A percentile compares a stretch with the other conserved stretches of the same genome.
These are phyloP conservation scores for Venturia carpophila DNA, from an alignment of 2,329 filamentous ascomycete species.

Conservation along the genomic window DNA sequence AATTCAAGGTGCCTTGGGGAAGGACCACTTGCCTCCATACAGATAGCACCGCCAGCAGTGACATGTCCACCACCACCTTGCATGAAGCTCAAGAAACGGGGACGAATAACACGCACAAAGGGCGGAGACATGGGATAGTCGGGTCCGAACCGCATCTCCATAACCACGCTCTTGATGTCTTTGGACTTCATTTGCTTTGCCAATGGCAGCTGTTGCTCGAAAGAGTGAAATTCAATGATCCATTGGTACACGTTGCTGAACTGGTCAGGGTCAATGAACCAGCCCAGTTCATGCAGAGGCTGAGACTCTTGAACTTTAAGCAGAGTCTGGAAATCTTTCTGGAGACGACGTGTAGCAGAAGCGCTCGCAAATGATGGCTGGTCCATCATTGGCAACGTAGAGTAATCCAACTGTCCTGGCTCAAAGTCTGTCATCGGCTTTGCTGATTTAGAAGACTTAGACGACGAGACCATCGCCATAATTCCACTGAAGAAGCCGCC, in stretches of 20 bases:
- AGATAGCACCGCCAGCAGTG: slow-evolving; percentile 73
- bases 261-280: slow-evolving; percentile 65
- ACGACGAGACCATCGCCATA: slow-evolving; percentile 9
- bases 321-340: slow-evolving; percentile 56
- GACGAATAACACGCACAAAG: slow-evolving; percentile 74
- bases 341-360: slow-evolving; percentile 53
- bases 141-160: slow-evolving; percentile 74
- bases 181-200: slow-evolving; percentile 63
- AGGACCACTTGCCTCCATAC: slow-evolving; percentile 49
- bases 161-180: slow-evolving; percentile 58
- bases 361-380: slow-evolving; percentile 58
- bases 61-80: slow-evolving; percentile 78
- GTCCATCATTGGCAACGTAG: slow-evolving; percentile 55
- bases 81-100: slow-evolving; percentile 65
- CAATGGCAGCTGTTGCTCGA: slow-evolving; percentile 60
- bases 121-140: slow-evolving; percentile 73
- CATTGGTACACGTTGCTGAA: slow-evolving; percentile 77
- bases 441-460: background rate
- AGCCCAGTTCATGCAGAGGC: slow-evolving; percentile 62
- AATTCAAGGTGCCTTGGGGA: background rate
- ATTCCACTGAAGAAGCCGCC: slow-evolving; percentile 13
- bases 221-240: slow-evolving; percentile 84
- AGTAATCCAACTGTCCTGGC: slow-evolving; percentile 57
- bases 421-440: slow-evolving; percentile 50
- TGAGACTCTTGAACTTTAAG: slow-evolving; percentile 55